These are phyloP conservation scores for Neospora caninum DNA, from an alignment of 169 alveolate genomes.

Conservation along the genomic window DNA sequence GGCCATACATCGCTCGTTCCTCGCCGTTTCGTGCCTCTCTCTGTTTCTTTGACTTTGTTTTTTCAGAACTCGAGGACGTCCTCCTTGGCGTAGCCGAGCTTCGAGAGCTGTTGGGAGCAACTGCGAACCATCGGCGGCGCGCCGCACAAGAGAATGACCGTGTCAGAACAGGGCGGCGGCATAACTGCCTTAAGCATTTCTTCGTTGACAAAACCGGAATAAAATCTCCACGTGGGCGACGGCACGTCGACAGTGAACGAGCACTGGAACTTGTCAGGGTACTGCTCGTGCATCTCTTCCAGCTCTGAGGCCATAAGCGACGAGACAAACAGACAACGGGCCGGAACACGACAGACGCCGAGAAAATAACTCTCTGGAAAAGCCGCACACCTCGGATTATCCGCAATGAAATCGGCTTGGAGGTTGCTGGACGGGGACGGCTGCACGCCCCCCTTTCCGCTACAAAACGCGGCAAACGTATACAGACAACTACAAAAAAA, in stretches of 20 bases:
- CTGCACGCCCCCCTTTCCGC: too few species aligned
- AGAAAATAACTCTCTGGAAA: neutral
- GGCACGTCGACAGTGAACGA: constrained; percentile 71
- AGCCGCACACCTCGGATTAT: neutral
- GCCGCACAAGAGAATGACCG: constrained; percentile 81
- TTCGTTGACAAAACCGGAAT: constrained; percentile 76
- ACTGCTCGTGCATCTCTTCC: constrained; percentile 51
- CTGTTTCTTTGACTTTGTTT: too few species aligned
- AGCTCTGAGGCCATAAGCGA: constrained; percentile 35
- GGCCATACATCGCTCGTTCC: too few species aligned
- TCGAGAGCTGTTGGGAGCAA: constrained; percentile 41
- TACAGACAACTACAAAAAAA: too few species aligned
- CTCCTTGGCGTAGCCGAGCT: constrained; percentile 49
- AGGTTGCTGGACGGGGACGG: too few species aligned
- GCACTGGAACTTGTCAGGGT: constrained; percentile 69
- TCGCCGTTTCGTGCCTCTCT: too few species aligned
- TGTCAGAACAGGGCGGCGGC: constrained; percentile 75
- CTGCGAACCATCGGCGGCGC: constrained; percentile 79
- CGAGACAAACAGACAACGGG: neutral
- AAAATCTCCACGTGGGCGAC: constrained; percentile 73
- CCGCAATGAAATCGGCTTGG: too few species aligned
- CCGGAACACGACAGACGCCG: neutral
- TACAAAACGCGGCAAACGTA: too few species aligned
- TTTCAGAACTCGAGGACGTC: constrained; percentile 53
- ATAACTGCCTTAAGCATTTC: constrained; percentile 72